Conservation (phyloP, 2,329 filamentous ascomycete species). For the Aureobasidium leucospermi region DNA sequence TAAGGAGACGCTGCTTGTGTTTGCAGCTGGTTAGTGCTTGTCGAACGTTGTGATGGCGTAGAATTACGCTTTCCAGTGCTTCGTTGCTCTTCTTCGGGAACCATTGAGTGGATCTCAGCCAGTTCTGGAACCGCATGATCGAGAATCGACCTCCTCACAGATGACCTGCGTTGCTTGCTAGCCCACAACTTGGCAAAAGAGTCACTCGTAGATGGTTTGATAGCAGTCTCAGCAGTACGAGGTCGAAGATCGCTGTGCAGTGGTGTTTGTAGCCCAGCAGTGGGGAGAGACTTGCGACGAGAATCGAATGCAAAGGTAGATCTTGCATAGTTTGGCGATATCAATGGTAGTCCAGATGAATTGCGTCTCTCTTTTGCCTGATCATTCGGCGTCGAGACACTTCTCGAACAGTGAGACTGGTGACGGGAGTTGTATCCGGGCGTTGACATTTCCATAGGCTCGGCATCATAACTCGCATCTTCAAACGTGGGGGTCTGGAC, state of each 20-base stretch:
- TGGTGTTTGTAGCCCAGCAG: conserved; percentile 17
- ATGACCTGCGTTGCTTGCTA: conserved; percentile 15
- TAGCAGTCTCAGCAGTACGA: conserved; percentile 25
- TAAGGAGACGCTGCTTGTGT: background rate
- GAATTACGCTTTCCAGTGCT: background rate
- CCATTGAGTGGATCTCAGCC: background rate
- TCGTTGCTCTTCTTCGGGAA: background rate
- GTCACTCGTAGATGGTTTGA: conserved; percentile 19
- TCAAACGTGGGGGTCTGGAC: background rate
- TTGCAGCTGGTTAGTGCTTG: background rate
- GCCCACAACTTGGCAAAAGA: conserved; percentile 20
- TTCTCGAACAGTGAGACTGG: background rate
- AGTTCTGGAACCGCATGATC: background rate
- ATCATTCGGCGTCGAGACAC: background rate
- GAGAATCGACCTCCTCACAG: background rate
- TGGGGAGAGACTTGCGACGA: conserved; percentile 27
- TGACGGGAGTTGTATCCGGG: background rate
- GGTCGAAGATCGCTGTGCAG: conserved; percentile 18
- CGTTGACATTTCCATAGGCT: background rate
- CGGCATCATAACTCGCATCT: background rate
- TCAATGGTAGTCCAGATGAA: background rate
- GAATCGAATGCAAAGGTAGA: conserved; percentile 26
- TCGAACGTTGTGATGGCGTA: background rate
- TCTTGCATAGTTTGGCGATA: conserved; percentile 25
- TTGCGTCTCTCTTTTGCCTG: background rate